Base-by-base conservation (phyloP, 257 asterid genomes). In the Nemophila menziesii region DNA sequence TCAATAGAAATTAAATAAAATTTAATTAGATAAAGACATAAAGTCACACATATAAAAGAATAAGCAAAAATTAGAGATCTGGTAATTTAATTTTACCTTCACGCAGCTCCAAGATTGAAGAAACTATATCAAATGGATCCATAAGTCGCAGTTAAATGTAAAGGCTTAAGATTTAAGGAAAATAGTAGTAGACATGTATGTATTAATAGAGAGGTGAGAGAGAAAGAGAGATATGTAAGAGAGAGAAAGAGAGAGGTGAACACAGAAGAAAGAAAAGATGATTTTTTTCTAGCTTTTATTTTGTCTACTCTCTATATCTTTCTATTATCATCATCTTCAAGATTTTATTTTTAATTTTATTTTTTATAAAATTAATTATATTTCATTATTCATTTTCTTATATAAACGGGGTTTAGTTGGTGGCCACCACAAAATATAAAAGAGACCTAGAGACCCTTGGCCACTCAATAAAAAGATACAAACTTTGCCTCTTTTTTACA, bases 51-150 rank as follows among this genome's bases (percentile, higher is more conserved):
- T 37, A 46, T 23, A 19, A 36, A 11, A 44, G 19, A 16, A 37
- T 26, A 18, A 23, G 5, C 5, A 42, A 11, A 48, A 64, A 52
- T 53, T 49, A 49, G 52, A 56, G 65, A 65, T 67, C 66, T 56
- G 66, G 23, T 21, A 26, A 39, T 29, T 52, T 27, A 15, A 14
- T 64, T 34, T 52, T 42, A 85, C 93, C 93, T 78, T 73, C 61
- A 18, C 74, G 78, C 26, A 75, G 86, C 64, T 70, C 68, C 23
- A 51, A 41, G 23, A 50, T 52, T 59, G 78, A 72, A 51, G 65
- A 63, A 33, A 63, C 59, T 74, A 66, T 58, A 58, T 63, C 74
- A 56, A 55, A 56, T 33, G 48, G 65, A 66, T 72, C 92, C 86
- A 78, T 78, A 33, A 29, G 44, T 72, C 48, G 52, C 51, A 53